Base-by-base conservation (phyloP, 495 filamentous ascomycete genomes). In the Physcia stellaris region DNA sequence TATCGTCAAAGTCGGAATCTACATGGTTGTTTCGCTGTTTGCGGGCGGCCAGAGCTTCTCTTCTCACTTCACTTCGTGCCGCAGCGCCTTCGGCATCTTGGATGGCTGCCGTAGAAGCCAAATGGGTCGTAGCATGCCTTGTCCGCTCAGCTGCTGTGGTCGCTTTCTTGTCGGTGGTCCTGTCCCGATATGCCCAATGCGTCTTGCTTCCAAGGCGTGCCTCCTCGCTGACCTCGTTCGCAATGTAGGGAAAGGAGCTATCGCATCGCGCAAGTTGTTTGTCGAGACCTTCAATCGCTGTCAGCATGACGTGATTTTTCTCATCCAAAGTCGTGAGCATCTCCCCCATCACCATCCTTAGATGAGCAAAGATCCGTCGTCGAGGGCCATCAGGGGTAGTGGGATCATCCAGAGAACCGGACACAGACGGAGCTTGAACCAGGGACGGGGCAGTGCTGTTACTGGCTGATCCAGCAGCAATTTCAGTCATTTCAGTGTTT, bases 111-210 rank as follows among this genome's bases (percentile, higher is more conserved):
- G 79, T 76, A 5, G 73, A 73, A 1, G 79, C 77, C 9, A 78
- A 67, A 35, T 77, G 67, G 47, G 77, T 79, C 16, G 70, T 70
- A 18, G 78, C 70, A 2, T 79, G 80, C 33, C 83, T 73, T 16
- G 77, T 75, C 16, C 79, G 68, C 49, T 87, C 83, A 4, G 71
- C 73, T 22, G 70, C 64, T 32, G 63, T 57, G 4, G 64, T 57
- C 22, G 64, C 71, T 10, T 70, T 60, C 43, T 75, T 68, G 49
- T 80, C 80, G 16, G 73, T 62, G 18, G 64, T 51, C 48, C 77
- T 71, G 38, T 92, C 88, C 46, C 94, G 87, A 60, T 95, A 96
- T 37, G 90, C 90, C 90, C 90, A 99, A 55, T 99, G 90, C 36
- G 74, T 83, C 35, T 77, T 69, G 56, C 85, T 96, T 21, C 90